phyloP scores from a whole-genome alignment of 179 eudicot genomes.

The Silene coronaria region DNA sequence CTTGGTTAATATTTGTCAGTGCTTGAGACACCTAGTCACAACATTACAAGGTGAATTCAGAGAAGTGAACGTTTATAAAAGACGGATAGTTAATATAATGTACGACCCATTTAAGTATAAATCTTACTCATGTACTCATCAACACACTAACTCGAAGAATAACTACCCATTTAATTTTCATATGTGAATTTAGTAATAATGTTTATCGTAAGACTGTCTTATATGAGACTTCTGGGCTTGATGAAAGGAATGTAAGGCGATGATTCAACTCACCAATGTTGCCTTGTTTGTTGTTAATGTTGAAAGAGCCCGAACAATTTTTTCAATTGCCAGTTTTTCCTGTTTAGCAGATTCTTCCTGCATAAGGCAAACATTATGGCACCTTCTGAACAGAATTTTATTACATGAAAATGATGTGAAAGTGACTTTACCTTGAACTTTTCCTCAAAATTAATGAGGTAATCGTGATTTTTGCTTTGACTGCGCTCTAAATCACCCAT shows the following conservation, averaged over 20 bases:
- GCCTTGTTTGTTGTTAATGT: constrained; percentile 50
- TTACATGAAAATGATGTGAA: not conserved
- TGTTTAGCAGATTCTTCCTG: constrained; percentile 73
- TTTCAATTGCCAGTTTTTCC: constrained; percentile 64
- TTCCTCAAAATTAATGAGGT: constrained; percentile 47
- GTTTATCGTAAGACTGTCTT: no score
- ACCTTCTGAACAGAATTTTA: not conserved
- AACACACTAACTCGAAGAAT: no score
- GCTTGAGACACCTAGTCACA: constrained; percentile 58
- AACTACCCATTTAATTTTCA: no score
- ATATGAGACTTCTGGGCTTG: not conserved
- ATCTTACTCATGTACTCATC: no score
- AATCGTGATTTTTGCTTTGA: constrained; percentile 38
- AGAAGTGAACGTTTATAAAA: not conserved
- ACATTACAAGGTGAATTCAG: constrained; percentile 8
- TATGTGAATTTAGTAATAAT: no score
- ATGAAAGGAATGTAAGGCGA: not conserved
- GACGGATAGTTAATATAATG: no score
- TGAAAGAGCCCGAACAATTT: constrained; percentile 54
- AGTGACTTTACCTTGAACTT: constrained; percentile 51
- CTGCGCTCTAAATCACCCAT: constrained; percentile 41
- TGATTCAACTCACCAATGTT: constrained; percentile 34
- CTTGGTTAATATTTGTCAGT: constrained; percentile 40
- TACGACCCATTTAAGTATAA: no score
- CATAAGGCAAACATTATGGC: constrained; percentile 3